Conservation (phyloP, 2,329 filamentous ascomycete species). For the Fusarium oxysporum region DNA sequence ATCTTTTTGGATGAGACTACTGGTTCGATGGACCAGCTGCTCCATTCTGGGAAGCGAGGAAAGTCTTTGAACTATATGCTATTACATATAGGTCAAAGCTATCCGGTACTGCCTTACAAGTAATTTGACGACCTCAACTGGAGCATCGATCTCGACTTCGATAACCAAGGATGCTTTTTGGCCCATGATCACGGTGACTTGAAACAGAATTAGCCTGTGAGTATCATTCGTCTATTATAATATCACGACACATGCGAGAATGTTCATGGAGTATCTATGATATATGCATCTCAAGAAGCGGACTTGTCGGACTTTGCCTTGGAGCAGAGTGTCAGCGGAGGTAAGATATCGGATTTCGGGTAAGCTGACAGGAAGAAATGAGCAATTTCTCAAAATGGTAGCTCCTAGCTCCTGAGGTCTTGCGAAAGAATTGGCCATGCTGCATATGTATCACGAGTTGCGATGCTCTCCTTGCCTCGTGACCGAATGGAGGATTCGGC, state of each 20-base stretch:
- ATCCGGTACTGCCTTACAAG: background rate
- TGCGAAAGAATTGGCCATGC: background rate
- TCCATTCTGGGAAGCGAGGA: conserved; percentile 10
- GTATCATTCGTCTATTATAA: fast-evolving
- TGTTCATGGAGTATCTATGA: background rate
- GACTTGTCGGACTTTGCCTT: background rate
- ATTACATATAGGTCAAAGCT: fast-evolving
- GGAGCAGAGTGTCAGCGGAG: background rate
- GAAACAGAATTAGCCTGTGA: fast-evolving
- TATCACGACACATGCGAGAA: fast-evolving
- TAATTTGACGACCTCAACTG: conserved; percentile 4
- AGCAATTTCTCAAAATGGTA: too few relatives aligned
- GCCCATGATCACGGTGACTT: background rate
- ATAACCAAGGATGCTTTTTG: conserved; percentile 5
- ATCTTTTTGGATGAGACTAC: background rate
- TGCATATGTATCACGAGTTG: background rate
- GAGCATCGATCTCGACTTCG: conserved; percentile 14
- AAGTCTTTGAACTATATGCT: background rate
- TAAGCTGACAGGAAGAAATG: background rate
- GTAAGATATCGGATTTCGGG: background rate
- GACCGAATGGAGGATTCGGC: background rate
- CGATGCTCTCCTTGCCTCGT: too few relatives aligned
- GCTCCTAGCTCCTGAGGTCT: fast-evolving
- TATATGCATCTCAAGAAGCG: background rate
- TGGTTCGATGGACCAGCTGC: conserved; percentile 8